Evolutionary conservation across 805 yeast genomes (phyloP), one percentile per base, ranked within the genome.

Genomic region (Cephaloascus albidus): DNA sequence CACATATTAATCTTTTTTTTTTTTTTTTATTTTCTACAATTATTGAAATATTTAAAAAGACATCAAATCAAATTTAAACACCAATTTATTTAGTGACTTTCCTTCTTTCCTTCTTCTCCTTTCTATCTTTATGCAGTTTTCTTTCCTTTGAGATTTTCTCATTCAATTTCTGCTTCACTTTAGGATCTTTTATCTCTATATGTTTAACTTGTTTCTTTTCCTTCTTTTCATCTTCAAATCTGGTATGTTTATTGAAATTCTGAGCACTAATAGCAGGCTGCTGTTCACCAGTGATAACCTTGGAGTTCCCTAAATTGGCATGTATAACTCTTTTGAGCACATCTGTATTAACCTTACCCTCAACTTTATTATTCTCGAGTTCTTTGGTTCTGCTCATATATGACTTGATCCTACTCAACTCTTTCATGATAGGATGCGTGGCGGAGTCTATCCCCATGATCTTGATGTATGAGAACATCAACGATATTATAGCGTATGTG

Each of bases 361-460:
- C 40, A 41, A 52, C 45, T 27, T 48, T 38, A 42, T 58, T 36
- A 40, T 36, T 44, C 17, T 61, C 63, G 4, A 67, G 54, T 3
- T 52, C 62, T 46, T 75, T 75, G 30, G 74, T 68, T 50, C 78
- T 68, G 31, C 69, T 69, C 78, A 83, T 81, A 46, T 81, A 82
- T n/a, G 66, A 51, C 53, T 81, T 83, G 33, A 85, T 80, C 44
- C 88, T 65, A 5, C 63, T 67, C 38, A 85, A 61, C 50, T 84
- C 94, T 23, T 61, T 61, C 78, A 80, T 76, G 17, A 87, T 72
- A 2, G 81, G 78, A 47, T 82, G 86, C 4, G 58, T 54, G 10
- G 66, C 68, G 1, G 81, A 72, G 41, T 78, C 74, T 14, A 67
- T 55, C 1, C 90, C 90, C 14, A 59, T 59, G 0, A 78, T 51